These are phyloP conservation scores for Oryza meyeriana DNA, from an alignment of 176 grass and related monocot species.

Conservation along the genomic window DNA sequence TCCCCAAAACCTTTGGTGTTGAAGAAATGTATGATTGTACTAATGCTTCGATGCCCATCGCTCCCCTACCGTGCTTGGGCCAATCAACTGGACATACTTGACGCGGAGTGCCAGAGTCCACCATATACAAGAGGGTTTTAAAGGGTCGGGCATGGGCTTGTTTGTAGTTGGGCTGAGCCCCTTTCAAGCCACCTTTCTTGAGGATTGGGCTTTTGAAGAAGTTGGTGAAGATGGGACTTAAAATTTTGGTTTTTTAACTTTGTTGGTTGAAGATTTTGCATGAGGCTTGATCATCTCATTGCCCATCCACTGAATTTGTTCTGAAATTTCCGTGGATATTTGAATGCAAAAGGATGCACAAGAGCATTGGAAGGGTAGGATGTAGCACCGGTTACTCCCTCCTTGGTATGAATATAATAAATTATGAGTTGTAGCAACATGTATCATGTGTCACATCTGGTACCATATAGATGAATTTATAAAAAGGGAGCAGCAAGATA, in stretches of 20 bases:
- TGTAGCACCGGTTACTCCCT: not conserved
- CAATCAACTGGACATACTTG: not conserved
- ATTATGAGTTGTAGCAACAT: not conserved
- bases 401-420: not conserved
- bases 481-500: constrained; percentile 1
- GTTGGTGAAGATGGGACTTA: not conserved
- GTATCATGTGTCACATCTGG: not conserved
- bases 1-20: not conserved
- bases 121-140: too few species aligned
- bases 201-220: not conserved
- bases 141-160: too few species aligned
- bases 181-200: not conserved
- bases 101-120: not conserved
- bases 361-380: not conserved
- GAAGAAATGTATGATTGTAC: not conserved
- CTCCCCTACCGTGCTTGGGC: not conserved
- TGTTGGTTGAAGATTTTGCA: not conserved
- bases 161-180: too few species aligned
- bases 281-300: not conserved
- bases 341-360: not conserved
- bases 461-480: not conserved
- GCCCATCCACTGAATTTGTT: not conserved
- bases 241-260: not conserved
- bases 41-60: not conserved
- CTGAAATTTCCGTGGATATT: not conserved